Conservation (phyloP, 2,329 filamentous ascomycete genomes). For the Paraconiothyrium sp. region DNA sequence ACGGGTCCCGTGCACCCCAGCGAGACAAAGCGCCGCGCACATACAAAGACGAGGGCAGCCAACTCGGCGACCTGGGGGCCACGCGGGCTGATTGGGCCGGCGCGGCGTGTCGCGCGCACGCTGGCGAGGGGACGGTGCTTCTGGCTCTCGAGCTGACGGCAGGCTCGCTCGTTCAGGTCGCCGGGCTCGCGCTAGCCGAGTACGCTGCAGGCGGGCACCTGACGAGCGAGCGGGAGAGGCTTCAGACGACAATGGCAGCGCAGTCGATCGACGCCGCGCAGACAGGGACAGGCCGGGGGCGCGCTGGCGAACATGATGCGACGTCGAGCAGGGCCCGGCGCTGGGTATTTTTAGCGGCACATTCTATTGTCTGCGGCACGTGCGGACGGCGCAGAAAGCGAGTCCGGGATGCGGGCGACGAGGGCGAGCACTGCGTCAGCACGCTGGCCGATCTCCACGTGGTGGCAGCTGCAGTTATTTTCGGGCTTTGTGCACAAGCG, state of each 20-base stretch:
- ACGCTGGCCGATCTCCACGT: constrained; percentile 46
- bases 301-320: too few relatives aligned
- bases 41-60: constrained; percentile 31
- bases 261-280: constrained; percentile 3
- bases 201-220: constrained; percentile 43
- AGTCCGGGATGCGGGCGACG: constrained; percentile 18
- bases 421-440: constrained; percentile 37
- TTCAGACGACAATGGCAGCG: constrained; percentile 18
- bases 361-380: constrained; percentile 49
- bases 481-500: constrained; percentile 22
- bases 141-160: constrained; percentile 39
- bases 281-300: constrained; percentile 1
- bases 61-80: constrained; percentile 25
- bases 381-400: constrained; percentile 21
- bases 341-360: constrained; percentile 40
- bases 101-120: neutral
- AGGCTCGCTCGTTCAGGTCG: constrained; percentile 32
- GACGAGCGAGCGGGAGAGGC: constrained; percentile 40
- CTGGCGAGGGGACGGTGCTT: constrained; percentile 31
- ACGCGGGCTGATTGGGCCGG: neutral
- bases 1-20: constrained; percentile 29
- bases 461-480: constrained; percentile 28
- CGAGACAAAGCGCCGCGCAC: constrained; percentile 41
- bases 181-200: constrained; percentile 41
- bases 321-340: neutral